Base-by-base conservation (phyloP, 257 asterid genomes). In the Hygrophila difformis region DNA sequence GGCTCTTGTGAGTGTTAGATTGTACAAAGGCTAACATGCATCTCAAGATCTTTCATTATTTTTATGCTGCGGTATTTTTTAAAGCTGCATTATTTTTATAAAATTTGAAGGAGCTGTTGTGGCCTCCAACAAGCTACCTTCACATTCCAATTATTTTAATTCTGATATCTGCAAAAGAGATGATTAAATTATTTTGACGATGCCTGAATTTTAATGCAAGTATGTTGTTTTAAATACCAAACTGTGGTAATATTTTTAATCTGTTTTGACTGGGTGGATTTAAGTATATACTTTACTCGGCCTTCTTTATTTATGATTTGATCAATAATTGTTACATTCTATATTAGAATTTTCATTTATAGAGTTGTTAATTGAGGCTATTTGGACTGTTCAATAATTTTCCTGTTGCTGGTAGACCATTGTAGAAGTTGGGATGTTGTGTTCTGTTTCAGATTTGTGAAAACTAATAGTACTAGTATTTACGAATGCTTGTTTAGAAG, bases 11-110 rank as follows among this genome's bases (percentile, higher is more conserved):
- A 34, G 39, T 12, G 55, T 55, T 72, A 53, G 55, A 38, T 59
- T 57, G 35, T 49, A 22, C 66, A 56, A 61, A 18, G 66, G 66
- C 69, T 56, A 63, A 65, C 79, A 69, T 67, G 81, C 76, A 45
- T 70, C 71, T 60, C 70, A 49, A 42, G 45, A 55, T 41, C 47
- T 60, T 76, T 49, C 28, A 56, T 54, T 68, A 50, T 31, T 26
- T n/a, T 26, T 26, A 26, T 26, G 55, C 39, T 53, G 24, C 47
- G 31, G 24, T 44, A 37, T 49, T 21, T 39, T 8, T 20, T 18
- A 35, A 44, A 61, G 47, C 44, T 46, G 20, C 48, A 45, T 40
- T 33, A 39, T 51, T 41, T 26, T 40, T 33, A 39, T 51, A 46
- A 12, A 38, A 21, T 57, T 53, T 11, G 18, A 52, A 34, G 36